Evolutionary conservation across 306 rosid species (phyloP).

Genomic region (Quercus variabilis): DNA sequence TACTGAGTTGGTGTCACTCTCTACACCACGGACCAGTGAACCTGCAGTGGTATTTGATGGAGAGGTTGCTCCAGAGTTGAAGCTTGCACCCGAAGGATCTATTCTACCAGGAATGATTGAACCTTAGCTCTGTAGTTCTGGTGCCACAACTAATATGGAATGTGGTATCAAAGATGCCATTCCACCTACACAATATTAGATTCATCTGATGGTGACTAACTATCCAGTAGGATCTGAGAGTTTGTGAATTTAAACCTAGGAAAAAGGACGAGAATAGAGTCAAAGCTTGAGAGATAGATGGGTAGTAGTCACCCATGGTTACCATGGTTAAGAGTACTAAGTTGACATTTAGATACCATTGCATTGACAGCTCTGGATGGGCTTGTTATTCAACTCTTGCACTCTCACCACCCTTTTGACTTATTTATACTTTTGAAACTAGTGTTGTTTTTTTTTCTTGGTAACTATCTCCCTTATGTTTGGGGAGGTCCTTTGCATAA

Average conservation of each 20-base stretch:
- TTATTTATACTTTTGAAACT: neutral
- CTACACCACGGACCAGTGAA: neutral
- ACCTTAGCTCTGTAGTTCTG: constrained; percentile 24
- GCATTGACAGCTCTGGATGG: neutral
- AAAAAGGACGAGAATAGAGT: neutral
- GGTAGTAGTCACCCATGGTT: constrained; percentile 1
- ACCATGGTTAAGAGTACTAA: neutral
- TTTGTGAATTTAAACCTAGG: neutral
- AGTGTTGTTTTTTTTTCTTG: neutral
- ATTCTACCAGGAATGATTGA: constrained; percentile 19
- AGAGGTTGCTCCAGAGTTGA: constrained; percentile 12
- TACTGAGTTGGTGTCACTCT: neutral
- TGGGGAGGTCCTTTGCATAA: neutral
- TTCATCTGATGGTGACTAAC: constrained; percentile 1
- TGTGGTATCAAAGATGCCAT: constrained; percentile 21
- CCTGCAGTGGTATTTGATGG: neutral
- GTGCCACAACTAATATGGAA: constrained; percentile 11
- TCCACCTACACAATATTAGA: constrained; percentile 32
- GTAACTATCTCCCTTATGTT: neutral
- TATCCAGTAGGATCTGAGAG: constrained; percentile 14
- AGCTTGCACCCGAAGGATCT: constrained; percentile 18
- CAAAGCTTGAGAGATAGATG: constrained; percentile 17
- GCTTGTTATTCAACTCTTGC: neutral
- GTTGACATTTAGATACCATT: constrained; percentile 8
- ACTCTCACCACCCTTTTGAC: neutral